Percentiles rank a stretch among this genome's conserved stretches.
These are phyloP conservation scores for Neltuma alba DNA, from an alignment of 306 rosid species.

Conservation along the genomic window DNA sequence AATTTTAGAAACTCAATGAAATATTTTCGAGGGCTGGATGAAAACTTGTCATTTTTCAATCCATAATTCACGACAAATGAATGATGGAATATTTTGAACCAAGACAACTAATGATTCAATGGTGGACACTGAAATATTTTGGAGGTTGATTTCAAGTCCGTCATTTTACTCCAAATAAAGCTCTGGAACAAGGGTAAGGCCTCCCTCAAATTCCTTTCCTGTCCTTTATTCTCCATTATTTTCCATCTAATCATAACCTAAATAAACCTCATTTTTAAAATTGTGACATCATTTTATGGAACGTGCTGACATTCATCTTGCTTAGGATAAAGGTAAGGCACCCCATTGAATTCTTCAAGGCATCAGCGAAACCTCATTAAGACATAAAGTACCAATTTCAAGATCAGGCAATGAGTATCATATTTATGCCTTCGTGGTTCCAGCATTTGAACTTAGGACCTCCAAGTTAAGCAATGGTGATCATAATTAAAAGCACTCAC, in stretches of 20 bases:
- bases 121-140: not conserved
- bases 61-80: no score
- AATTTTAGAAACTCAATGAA: not conserved
- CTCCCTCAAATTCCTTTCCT: not conserved
- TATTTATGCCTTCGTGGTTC: not conserved
- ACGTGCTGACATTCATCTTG: not conserved
- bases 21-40: no score
- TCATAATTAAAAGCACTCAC: conserved; percentile 41
- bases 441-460: not conserved
- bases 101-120: no score
- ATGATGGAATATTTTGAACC: no score
- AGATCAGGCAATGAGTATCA: conserved; percentile 10
- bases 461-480: conserved; percentile 19
- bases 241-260: not conserved
- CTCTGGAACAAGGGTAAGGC: not conserved
- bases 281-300: not conserved
- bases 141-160: not conserved
- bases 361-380: not conserved
- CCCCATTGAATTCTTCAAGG: not conserved
- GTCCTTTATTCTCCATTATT: not conserved
- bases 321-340: not conserved
- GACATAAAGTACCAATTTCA: conserved; percentile 4
- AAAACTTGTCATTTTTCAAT: no score
- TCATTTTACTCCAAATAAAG: not conserved
- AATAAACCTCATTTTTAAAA: no score